phyloP scores from a whole-genome alignment of 495 filamentous ascomycete genomes.

The Schizothecium vesticola region DNA sequence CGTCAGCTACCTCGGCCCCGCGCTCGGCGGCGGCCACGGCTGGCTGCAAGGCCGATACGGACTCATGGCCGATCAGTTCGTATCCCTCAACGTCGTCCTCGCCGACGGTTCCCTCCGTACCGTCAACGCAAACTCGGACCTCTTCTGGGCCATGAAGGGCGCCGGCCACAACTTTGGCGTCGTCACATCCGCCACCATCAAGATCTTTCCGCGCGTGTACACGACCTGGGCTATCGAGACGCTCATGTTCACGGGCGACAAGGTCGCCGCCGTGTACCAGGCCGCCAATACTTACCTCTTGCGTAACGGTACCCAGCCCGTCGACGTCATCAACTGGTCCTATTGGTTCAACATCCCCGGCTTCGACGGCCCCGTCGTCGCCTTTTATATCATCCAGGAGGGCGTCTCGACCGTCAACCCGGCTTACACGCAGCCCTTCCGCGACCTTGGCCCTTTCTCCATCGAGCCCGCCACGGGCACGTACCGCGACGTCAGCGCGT shows the following conservation, averaged over 20 bases:
- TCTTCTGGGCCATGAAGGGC: conserved; percentile 55
- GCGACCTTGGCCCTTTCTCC: conserved; percentile 40
- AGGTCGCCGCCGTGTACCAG: conserved; percentile 46
- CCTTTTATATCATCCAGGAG: too few relatives aligned
- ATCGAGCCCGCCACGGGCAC: conserved; percentile 25
- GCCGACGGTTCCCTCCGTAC: conserved; percentile 48
- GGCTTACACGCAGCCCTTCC: too few relatives aligned
- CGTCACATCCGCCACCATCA: conserved; percentile 44
- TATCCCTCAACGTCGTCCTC: conserved; percentile 50
- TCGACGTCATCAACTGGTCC: conserved; percentile 45
- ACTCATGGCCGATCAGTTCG: conserved; percentile 53
- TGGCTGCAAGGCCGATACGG: conserved; percentile 55
- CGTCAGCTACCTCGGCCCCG: conserved; percentile 49
- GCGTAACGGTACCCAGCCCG: conserved; percentile 37
- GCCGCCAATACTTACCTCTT: conserved; percentile 40
- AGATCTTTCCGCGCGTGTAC: conserved; percentile 39
- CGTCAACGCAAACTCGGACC: conserved; percentile 37
- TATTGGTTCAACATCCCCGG: conserved; percentile 46
- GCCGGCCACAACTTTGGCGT: conserved; percentile 62
- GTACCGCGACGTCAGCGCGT: conserved; percentile 42
- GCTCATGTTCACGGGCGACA: conserved; percentile 42
- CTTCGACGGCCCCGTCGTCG: too few relatives aligned
- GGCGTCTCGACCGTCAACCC: too few relatives aligned
- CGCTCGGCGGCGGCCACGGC: conserved; percentile 59
- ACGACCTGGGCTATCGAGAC: conserved; percentile 41